phyloP scores from a whole-genome alignment of 805 yeast genomes.

The Candida caryicola region DNA sequence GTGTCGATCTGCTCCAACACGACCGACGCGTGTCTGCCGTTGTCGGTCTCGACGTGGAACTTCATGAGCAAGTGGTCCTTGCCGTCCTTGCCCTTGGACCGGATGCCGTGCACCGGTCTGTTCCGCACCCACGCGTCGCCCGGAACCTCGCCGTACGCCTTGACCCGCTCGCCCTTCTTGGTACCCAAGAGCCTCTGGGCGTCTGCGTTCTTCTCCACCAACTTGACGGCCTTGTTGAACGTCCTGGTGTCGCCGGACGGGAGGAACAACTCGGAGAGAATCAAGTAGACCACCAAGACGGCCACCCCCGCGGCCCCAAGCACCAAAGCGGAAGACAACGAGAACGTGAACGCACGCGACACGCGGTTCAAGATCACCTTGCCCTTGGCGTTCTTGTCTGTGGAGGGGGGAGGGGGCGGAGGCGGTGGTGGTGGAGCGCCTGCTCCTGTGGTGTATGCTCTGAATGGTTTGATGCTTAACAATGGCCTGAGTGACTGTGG shows the following conservation, averaged over 20 bases:
- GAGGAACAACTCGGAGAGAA: conserved; percentile 74
- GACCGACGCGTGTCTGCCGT: conserved; percentile 62
- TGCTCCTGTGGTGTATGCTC: conserved; percentile 2
- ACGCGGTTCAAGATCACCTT: conserved; percentile 44
- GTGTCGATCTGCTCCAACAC: conserved; percentile 78
- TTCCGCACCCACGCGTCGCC: conserved; percentile 83
- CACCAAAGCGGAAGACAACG: conserved; percentile 59
- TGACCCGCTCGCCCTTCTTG: conserved; percentile 55
- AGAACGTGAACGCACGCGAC: conserved; percentile 58
- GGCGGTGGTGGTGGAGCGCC: conserved; percentile 26
- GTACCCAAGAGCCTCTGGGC: conserved; percentile 59
- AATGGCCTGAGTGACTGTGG: too few relatives aligned
- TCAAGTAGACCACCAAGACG: conserved; percentile 64
- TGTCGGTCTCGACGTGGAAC: conserved; percentile 77
- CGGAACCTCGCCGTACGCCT: conserved; percentile 77
- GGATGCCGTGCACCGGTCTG: conserved; percentile 72
- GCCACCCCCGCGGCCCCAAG: conserved; percentile 70
- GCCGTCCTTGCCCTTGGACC: conserved; percentile 70
- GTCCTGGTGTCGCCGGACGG: conserved; percentile 92
- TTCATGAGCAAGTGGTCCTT: conserved; percentile 79
- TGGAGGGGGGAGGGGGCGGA: conserved; percentile 37
- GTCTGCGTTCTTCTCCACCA: conserved; percentile 64
- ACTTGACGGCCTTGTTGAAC: conserved; percentile 78
- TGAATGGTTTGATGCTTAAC: conserved; percentile 5
- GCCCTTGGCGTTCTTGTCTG: conserved; percentile 40